phyloP scores from a whole-genome alignment of 2,329 filamentous ascomycete species.

The Aureobasidium lini region DNA sequence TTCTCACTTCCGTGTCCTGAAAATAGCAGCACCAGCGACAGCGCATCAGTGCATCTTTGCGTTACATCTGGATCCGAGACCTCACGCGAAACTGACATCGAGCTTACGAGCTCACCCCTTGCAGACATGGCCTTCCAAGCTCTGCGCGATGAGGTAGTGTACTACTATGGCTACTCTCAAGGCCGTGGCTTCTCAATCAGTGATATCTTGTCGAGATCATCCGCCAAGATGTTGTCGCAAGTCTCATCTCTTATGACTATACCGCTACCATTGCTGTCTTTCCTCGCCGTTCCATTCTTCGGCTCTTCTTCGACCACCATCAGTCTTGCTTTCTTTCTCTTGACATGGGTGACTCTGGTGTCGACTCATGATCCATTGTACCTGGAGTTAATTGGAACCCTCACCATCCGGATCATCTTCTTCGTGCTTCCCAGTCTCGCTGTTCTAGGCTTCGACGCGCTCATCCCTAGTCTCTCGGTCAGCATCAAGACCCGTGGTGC shows the following conservation, averaged over 20 bases:
- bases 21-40: too few relatives aligned
- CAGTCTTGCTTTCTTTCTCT: conserved; percentile 81
- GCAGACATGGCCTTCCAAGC: conserved; percentile 15
- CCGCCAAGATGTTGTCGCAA: conserved; percentile 21
- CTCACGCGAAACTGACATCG: too few relatives aligned
- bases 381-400: conserved; percentile 65
- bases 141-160: conserved; percentile 22
- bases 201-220: conserved; percentile 20
- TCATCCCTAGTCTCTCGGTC: conserved; percentile 60
- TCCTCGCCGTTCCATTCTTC: conserved; percentile 65
- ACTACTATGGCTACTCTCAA: conserved; percentile 25
- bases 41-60: neutral
- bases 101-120: neutral
- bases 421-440: conserved; percentile 66
- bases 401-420: conserved; percentile 60
- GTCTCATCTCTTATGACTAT: conserved; percentile 24
- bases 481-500: conserved; percentile 61
- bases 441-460: conserved; percentile 65
- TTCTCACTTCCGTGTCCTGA: neutral
- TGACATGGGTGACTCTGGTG: conserved; percentile 81
- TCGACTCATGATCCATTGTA: conserved; percentile 66
- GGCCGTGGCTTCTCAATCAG: conserved; percentile 23
- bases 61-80: neutral
- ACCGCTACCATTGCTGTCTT: conserved; percentile 42
- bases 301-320: conserved; percentile 72